Conservation (phyloP, 768 basidiomycete species). For the Amanita pallidorosea region DNA sequence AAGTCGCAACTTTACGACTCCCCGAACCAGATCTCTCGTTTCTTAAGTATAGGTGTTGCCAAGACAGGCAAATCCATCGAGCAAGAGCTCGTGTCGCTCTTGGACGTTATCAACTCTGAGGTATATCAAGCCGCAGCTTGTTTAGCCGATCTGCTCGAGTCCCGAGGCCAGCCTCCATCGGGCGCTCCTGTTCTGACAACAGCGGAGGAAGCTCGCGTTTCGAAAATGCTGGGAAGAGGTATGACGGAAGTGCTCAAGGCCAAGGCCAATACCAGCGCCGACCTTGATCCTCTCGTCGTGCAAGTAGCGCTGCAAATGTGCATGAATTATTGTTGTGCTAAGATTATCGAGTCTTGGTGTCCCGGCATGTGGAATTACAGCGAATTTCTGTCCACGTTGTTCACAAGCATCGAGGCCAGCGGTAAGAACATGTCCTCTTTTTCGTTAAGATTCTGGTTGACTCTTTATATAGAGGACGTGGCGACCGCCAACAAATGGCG, state of each 20-base stretch:
- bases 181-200: slow-evolving; percentile 3
- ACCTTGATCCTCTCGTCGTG: slow-evolving; percentile 22
- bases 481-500: slow-evolving; percentile 16
- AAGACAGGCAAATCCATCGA: background rate
- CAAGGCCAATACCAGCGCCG: slow-evolving; percentile 13
- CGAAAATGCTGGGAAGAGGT: slow-evolving; percentile 22
- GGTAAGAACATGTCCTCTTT: slow-evolving; percentile 14
- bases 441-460: background rate
- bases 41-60: slow-evolving; percentile 2
- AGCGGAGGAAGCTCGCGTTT: slow-evolving; percentile 15
- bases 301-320: slow-evolving; percentile 31
- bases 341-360: slow-evolving; percentile 31
- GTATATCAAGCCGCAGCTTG: slow-evolving; percentile 29
- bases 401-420: slow-evolving; percentile 24
- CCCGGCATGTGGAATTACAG: slow-evolving; percentile 31
- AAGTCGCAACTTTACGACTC: slow-evolving; percentile 8
- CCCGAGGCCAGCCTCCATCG: slow-evolving; percentile 10
- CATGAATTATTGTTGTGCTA: slow-evolving; percentile 25
- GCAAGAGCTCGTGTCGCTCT: slow-evolving; percentile 5
- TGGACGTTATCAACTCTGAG: slow-evolving; percentile 26
- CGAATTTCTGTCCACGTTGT: slow-evolving; percentile 25
- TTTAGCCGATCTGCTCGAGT: slow-evolving; percentile 26
- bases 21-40: slow-evolving; percentile 4
- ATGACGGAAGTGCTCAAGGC: slow-evolving; percentile 19
- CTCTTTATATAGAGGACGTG: slow-evolving; percentile 8